Conservation (phyloP, 164 flowering plant genomes). For the Echeveria elegans region DNA sequence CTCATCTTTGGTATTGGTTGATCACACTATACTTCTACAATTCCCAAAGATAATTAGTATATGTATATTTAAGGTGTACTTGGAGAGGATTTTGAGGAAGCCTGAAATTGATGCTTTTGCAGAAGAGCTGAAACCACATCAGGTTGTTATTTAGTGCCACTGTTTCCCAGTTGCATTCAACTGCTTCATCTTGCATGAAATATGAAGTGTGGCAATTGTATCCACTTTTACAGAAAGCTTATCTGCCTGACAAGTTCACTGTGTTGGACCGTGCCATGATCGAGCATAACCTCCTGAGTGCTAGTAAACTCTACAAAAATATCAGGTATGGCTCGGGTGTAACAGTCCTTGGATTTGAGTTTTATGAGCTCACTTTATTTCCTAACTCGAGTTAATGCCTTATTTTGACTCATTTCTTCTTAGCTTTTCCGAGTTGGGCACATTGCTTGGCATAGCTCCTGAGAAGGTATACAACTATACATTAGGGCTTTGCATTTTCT, state of each 20-base stretch:
- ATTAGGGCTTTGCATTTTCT: neutral
- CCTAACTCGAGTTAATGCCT: neutral
- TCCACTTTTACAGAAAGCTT: constrained; percentile 63
- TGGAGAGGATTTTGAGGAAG: constrained; percentile 94
- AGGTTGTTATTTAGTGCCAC: constrained; percentile 34
- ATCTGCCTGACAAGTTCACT: constrained; percentile 88
- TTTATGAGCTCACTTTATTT: neutral
- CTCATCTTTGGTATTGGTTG: neutral
- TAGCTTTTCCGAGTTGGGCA: constrained; percentile 92
- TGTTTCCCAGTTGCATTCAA: constrained; percentile 1
- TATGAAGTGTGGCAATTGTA: neutral
- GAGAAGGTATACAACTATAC: constrained; percentile 66
- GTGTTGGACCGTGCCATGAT: constrained; percentile 99
- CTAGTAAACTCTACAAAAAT: constrained; percentile 95
- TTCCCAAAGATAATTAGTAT: neutral
- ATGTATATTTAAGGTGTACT: constrained; percentile 54
- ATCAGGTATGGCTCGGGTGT: constrained; percentile 48
- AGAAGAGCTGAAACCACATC: constrained; percentile 86
- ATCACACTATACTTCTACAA: neutral
- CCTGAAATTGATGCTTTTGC: constrained; percentile 99
- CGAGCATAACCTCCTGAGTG: constrained; percentile 97
- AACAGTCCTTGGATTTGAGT: neutral
- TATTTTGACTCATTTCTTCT: constrained; percentile 1
- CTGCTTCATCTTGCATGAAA: neutral
- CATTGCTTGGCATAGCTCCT: constrained; percentile 85